phyloP scores from a whole-genome alignment of 2,329 filamentous ascomycete genomes.

The Trichoderma simmonsii region DNA sequence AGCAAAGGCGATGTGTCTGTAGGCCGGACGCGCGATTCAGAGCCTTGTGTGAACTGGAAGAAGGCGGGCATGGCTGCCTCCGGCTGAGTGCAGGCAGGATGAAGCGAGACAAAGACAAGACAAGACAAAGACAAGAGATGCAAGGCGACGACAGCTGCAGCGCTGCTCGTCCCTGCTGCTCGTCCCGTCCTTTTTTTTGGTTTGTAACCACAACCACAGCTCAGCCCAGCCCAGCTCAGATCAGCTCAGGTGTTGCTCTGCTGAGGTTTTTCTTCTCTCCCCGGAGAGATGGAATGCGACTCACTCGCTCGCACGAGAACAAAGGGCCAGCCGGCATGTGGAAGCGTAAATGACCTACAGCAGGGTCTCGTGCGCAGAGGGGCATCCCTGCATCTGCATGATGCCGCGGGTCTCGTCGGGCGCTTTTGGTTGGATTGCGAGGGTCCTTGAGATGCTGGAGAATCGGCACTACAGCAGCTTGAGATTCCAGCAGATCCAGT shows the following conservation, averaged over 20 bases:
- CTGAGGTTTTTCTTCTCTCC: not conserved
- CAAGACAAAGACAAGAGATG: not conserved
- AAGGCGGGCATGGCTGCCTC: constrained; percentile 54
- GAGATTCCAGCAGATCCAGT: not conserved
- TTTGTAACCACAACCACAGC: not conserved
- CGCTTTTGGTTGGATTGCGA: constrained; percentile 8
- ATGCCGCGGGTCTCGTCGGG: not conserved
- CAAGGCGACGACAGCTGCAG: constrained; percentile 5
- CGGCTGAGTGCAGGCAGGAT: not conserved
- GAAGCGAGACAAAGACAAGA: not conserved
- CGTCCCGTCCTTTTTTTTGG: not conserved
- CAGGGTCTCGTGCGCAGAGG: constrained; percentile 17
- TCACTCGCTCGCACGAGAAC: constrained; percentile 5
- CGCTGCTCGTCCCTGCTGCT: not conserved
- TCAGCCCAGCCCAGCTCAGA: not conserved
- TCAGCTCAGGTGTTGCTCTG: not conserved
- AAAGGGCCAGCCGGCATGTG: not conserved
- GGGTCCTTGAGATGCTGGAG: not conserved
- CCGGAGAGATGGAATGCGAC: not conserved
- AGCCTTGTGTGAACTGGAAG: constrained; percentile 66
- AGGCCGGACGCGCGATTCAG: constrained; percentile 53
- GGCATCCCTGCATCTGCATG: constrained; percentile 17
- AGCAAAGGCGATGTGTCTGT: constrained; percentile 59
- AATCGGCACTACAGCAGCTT: constrained; percentile 1
- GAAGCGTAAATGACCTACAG: constrained; percentile 10